Evolutionary conservation across 1,284 basidiomycete genomes (phyloP).

Genomic region (Ganoderma resinaceum): DNA sequence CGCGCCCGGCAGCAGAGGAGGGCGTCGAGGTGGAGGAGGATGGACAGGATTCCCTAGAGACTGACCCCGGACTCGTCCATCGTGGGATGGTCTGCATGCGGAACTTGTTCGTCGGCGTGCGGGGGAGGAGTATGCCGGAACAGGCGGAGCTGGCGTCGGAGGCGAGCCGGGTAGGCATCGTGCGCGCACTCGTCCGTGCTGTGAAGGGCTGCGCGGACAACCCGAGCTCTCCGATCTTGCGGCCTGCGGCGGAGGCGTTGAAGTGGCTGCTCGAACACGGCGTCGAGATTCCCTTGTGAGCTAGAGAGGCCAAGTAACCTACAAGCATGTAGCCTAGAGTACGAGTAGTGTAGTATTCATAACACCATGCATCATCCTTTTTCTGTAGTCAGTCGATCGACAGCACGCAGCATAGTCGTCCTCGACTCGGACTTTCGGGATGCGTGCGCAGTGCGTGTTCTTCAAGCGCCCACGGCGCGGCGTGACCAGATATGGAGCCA

Average conservation of each 20-base stretch:
- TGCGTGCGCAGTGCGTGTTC: neutral
- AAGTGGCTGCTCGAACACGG: slow-evolving; percentile 46
- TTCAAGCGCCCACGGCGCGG: slow-evolving; percentile 15
- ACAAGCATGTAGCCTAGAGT: neutral
- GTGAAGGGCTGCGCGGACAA: slow-evolving; percentile 47
- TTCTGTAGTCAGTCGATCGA: neutral
- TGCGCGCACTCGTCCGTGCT: slow-evolving; percentile 54
- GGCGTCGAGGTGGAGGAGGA: slow-evolving; percentile 42
- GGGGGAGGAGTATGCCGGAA: slow-evolving; percentile 41
- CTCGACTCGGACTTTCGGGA: neutral
- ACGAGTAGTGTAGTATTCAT: neutral
- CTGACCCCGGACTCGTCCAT: slow-evolving; percentile 71
- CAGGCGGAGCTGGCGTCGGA: slow-evolving; percentile 54
- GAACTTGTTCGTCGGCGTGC: slow-evolving; percentile 63
- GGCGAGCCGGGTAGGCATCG: slow-evolving; percentile 56
- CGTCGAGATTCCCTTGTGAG: slow-evolving; percentile 29
- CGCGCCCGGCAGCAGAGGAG: slow-evolving; percentile 40
- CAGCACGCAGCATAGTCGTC: neutral
- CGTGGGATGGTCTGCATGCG: slow-evolving; percentile 76
- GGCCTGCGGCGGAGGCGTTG: slow-evolving; percentile 54
- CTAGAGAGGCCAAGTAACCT: neutral
- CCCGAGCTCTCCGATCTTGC: slow-evolving; percentile 44
- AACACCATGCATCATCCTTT: neutral
- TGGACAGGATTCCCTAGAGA: slow-evolving; percentile 31
- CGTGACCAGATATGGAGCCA: slow-evolving; percentile 2